Evolutionary conservation across 2,329 filamentous ascomycete genomes (phyloP).

Genomic region (Tolypocladium ophioglossoides): DNA sequence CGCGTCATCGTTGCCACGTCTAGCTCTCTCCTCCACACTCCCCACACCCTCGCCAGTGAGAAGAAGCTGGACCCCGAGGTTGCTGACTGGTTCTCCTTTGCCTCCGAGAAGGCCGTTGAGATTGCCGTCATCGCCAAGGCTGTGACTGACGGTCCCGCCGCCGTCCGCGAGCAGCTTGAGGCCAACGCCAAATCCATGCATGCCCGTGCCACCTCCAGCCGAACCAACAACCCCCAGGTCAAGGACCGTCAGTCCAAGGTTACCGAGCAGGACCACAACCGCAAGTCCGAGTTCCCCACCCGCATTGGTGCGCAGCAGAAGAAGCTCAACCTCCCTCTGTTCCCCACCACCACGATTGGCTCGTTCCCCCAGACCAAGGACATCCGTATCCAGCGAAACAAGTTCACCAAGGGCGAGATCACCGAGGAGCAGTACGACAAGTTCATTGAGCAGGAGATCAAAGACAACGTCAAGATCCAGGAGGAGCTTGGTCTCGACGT

Average conservation of each 20-base stretch:
- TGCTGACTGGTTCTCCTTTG: slow-evolving; percentile 97
- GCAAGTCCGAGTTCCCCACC: slow-evolving; percentile 76
- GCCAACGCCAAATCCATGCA: slow-evolving; percentile 93
- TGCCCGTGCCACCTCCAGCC: slow-evolving; percentile 80
- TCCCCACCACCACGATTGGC: slow-evolving; percentile 98
- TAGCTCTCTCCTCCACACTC: slow-evolving; percentile 94
- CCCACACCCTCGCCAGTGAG: slow-evolving; percentile 95
- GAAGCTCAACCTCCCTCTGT: slow-evolving; percentile 86
- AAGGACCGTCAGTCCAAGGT: slow-evolving; percentile 93
- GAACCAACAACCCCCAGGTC: slow-evolving; percentile 94
- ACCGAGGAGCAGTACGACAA: slow-evolving; percentile 86
- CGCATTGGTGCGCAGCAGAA: slow-evolving; percentile 85
- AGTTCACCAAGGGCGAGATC: slow-evolving; percentile 98
- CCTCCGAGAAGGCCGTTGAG: slow-evolving; percentile 85
- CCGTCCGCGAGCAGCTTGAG: slow-evolving; percentile 82
- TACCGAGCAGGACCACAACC: slow-evolving; percentile 76
- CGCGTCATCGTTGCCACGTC: slow-evolving; percentile 95
- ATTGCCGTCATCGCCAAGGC: slow-evolving; percentile 93
- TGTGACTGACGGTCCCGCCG: slow-evolving; percentile 80
- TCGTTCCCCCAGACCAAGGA: slow-evolving; percentile 99
- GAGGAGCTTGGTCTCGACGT: slow-evolving; percentile 97
- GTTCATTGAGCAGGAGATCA: slow-evolving; percentile 99
- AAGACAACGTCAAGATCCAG: slow-evolving; percentile 90
- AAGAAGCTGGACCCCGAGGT: slow-evolving; percentile 95
- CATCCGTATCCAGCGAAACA: slow-evolving; percentile 93